Conservation (phyloP, 2,329 filamentous ascomycete genomes). For the Xylariaceae sp. region DNA sequence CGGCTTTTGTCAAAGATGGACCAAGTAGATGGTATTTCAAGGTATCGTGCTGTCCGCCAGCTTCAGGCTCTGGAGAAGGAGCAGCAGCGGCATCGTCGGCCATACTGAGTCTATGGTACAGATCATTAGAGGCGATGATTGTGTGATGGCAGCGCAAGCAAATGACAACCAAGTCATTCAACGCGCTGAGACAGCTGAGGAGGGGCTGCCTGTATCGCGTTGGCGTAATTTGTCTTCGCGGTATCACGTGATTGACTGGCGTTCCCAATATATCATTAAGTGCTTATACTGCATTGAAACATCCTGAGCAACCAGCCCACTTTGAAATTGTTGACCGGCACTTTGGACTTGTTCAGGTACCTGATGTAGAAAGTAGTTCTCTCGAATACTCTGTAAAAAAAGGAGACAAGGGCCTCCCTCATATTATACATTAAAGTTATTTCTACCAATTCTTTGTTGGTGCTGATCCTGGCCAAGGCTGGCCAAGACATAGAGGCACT, state of each 20-base stretch:
- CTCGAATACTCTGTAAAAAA: no score
- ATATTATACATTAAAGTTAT: no score
- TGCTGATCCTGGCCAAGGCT: no score
- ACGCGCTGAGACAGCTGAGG: no score
- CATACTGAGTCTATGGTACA: no score
- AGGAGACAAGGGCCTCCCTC: no score
- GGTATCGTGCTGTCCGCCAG: slow-evolving; percentile 45
- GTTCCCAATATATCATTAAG: not conserved
- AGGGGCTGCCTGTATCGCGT: not conserved
- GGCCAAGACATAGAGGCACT: no score
- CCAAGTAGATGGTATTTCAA: slow-evolving; percentile 89
- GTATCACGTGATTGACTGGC: not conserved
- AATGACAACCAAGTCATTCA: not conserved
- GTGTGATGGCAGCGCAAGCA: not conserved
- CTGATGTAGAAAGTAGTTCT: no score
- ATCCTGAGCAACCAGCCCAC: no score
- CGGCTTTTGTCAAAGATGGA: slow-evolving; percentile 88
- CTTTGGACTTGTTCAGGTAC: no score
- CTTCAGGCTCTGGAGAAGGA: not conserved
- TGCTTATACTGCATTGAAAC: not conserved
- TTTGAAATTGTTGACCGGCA: no score
- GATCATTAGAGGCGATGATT: not conserved
- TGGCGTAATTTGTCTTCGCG: not conserved
- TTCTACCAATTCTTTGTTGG: no score
- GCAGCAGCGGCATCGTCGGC: not conserved